Evolutionary conservation across 805 yeast species (phyloP), one percentile per base, ranked within the genome.

Genomic region (Candida parachauliodes): DNA sequence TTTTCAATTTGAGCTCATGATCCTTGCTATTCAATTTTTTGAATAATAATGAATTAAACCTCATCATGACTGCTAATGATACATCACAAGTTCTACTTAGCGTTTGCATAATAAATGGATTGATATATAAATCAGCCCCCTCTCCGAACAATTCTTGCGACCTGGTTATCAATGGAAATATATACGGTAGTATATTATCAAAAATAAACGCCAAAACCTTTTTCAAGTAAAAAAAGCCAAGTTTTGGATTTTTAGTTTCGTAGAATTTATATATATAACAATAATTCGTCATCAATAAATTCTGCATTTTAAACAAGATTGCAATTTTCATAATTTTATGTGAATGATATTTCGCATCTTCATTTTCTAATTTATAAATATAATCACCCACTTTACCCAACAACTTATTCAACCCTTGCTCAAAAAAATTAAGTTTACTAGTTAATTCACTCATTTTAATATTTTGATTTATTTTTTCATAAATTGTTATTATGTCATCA

Each of bases 111-210:
- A 64, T 26, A 7, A 49, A 32, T 16, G 80, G 77, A 39, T 65
- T 73, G 22, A 76, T 37, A 10, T 65, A 48, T 30, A 63, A 52
- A 29, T 64, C 73, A 3, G 69, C 61, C 0, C 70, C 68, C 2
- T 52, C 49, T 1, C 72, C 77, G 47, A 75, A 73, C 44, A 65
- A 62, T 3, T 48, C 36, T 3, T 52, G 47, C 36, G 63, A 55
- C 36, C 60, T 57, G 26, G 46, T 49, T 15, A 66, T 48, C 17
- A 72, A 36, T 17, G 62, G 57, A 38, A 54, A 43, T 22, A 58
- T 52, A 6, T 59, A 52, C n/a, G 69, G 65, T 3, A 60, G 30
- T 10, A 69, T 45, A 22, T 62, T 68, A 10, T 57, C 44, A 9
- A 55, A 42, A 7, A 50, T 20, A 5, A 49, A 47, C 1, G 65